These are phyloP conservation scores for Pythium sp. DNA, from an alignment of 352 stramenopile species.

Conservation along the genomic window DNA sequence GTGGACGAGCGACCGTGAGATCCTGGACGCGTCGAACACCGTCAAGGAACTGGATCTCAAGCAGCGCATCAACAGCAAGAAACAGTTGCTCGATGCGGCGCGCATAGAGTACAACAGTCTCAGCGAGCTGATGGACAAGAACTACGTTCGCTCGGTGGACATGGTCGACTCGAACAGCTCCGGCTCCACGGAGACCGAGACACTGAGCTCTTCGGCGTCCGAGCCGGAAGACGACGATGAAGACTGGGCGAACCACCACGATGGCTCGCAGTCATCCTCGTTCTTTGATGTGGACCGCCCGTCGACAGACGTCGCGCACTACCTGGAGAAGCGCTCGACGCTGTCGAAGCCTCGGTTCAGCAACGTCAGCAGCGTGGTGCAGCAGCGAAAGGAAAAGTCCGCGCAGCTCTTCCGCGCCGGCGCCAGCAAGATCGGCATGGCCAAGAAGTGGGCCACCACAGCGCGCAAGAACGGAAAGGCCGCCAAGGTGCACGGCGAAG, in stretches of 20 bases:
- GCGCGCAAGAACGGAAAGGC: conserved; percentile 11
- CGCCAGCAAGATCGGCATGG: conserved; percentile 12
- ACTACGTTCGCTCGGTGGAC: conserved; percentile 15
- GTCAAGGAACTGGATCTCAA: conserved; percentile 54
- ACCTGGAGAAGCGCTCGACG: conserved; percentile 23
- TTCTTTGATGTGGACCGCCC: conserved; percentile 39
- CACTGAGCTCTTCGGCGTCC: conserved; percentile 32
- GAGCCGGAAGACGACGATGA: conserved; percentile 29
- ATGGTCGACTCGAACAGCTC: conserved; percentile 51
- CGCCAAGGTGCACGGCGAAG: conserved; percentile 13
- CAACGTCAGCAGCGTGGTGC: conserved; percentile 5
- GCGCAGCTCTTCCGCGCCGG: conserved; percentile 9
- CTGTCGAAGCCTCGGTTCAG: conserved; percentile 14
- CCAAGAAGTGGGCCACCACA: conserved; percentile 19
- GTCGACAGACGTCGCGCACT: conserved; percentile 42
- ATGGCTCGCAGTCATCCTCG: conserved; percentile 12
- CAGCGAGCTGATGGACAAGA: conserved; percentile 50
- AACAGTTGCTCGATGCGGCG: conserved; percentile 42
- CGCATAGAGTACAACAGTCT: conserved; percentile 45
- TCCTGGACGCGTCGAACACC: conserved; percentile 53
- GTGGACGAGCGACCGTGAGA: conserved; percentile 50
- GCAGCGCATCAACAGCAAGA: conserved; percentile 48
- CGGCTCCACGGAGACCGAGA: conserved; percentile 44
- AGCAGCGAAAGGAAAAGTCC: conserved; percentile 13
- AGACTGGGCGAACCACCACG: conserved; percentile 22